Conservation (phyloP, 495 filamentous ascomycete species). For the Amorphotheca resinae region DNA sequence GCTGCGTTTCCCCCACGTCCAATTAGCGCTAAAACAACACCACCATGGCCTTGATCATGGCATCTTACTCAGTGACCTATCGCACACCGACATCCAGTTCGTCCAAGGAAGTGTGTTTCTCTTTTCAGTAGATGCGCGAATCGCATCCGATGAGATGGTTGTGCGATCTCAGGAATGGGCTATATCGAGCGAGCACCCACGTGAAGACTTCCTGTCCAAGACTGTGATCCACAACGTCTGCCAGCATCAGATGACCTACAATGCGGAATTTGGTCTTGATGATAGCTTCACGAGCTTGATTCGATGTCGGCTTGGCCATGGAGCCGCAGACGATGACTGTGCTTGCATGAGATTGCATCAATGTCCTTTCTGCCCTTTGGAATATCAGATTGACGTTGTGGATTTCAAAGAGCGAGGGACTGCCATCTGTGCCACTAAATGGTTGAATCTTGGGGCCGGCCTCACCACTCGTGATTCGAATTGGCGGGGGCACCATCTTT, state of each 20-base stretch:
- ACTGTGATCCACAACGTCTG: constrained; percentile 10
- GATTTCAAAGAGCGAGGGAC: constrained; percentile 8
- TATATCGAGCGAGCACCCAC: constrained; percentile 4
- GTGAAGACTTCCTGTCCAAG: constrained; percentile 10
- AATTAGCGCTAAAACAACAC: constrained; percentile 18
- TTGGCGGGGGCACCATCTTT: constrained; percentile 5
- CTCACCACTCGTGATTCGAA: constrained; percentile 3
- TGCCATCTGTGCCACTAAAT: constrained; percentile 6
- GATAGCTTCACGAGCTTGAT: constrained; percentile 8
- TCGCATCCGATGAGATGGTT: constrained; percentile 10
- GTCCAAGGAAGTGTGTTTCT: constrained; percentile 9
- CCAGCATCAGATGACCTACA: constrained; percentile 9
- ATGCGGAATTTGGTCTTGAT: constrained; percentile 7
- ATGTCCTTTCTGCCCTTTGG: constrained; percentile 9
- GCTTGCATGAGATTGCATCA: constrained; percentile 9
- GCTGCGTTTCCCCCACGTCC: constrained; percentile 14
- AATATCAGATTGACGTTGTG: constrained; percentile 8
- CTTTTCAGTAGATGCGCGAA: constrained; percentile 16
- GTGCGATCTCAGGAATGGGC: constrained; percentile 18
- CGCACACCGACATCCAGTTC: constrained; percentile 11
- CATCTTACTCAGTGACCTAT: constrained; percentile 9
- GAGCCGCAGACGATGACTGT: constrained; percentile 4
- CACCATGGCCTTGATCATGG: constrained; percentile 16
- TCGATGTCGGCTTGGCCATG: constrained; percentile 9
- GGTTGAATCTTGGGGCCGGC: constrained; percentile 10